Evolutionary conservation across 1,139 yeast genomes (phyloP).

Genomic region (Debaryomycetaceae sp.): DNA sequence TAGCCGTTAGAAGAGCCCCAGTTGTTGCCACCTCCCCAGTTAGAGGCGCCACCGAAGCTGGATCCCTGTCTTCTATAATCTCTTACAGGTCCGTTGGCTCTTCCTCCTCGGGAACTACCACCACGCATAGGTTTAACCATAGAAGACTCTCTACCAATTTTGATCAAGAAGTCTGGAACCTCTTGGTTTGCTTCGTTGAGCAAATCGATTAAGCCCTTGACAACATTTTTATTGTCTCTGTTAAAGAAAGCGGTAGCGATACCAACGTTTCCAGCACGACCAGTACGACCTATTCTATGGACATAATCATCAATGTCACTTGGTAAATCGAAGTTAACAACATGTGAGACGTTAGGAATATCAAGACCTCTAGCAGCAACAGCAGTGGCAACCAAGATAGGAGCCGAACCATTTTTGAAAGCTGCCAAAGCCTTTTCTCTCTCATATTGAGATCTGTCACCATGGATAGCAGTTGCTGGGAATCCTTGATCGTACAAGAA

Average conservation of each 20-base stretch:
- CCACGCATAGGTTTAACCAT: conserved; percentile 41
- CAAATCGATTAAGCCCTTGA: conserved; percentile 82
- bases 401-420: conserved; percentile 83
- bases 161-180: conserved; percentile 82
- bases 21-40: conserved; percentile 15
- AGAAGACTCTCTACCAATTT: conserved; percentile 75
- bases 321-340: conserved; percentile 95
- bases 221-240: conserved; percentile 90
- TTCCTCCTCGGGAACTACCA: conserved; percentile 48
- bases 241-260: conserved; percentile 97
- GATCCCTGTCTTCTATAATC: conserved; percentile 56
- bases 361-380: conserved; percentile 99
- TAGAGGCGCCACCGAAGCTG: conserved; percentile 27
- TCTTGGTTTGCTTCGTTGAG: conserved; percentile 97
- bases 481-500: conserved; percentile 84
- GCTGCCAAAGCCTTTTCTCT: conserved; percentile 95
- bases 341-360: conserved; percentile 98
- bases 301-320: conserved; percentile 97
- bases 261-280: conserved; percentile 99
- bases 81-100: conserved; percentile 46
- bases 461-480: conserved; percentile 98
- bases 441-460: conserved; percentile 97
- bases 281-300: conserved; percentile 99
- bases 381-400: conserved; percentile 95
- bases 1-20: conserved; percentile 21